Conservation (phyloP, 2,329 filamentous ascomycete genomes). For the Fusarium neocosmosporiellum region DNA sequence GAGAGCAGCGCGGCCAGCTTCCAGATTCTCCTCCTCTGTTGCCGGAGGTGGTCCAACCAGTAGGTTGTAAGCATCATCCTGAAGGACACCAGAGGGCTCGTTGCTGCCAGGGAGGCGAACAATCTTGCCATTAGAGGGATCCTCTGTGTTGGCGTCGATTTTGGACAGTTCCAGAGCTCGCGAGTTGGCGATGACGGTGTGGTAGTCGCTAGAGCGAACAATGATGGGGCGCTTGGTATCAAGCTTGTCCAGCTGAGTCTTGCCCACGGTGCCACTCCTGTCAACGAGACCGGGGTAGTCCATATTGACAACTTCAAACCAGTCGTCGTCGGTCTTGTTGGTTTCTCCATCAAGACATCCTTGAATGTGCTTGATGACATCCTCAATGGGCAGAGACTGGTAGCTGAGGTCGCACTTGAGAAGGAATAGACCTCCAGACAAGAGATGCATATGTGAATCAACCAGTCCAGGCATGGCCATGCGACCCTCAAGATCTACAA, state of each 20-base stretch:
- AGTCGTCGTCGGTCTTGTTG: slow-evolving; percentile 35
- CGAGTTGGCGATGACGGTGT: slow-evolving; percentile 40
- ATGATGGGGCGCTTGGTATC: slow-evolving; percentile 38
- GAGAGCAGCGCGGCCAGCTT: slow-evolving; percentile 38
- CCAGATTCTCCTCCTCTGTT: slow-evolving; percentile 30
- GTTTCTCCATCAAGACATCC: slow-evolving; percentile 39
- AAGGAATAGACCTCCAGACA: slow-evolving; percentile 38
- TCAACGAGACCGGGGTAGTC: slow-evolving; percentile 38
- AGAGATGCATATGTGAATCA: slow-evolving; percentile 44
- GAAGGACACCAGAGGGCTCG: slow-evolving; percentile 41
- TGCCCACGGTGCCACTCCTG: slow-evolving; percentile 35
- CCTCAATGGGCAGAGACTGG: slow-evolving; percentile 34
- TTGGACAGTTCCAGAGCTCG: slow-evolving; percentile 37
- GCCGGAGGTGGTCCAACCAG: slow-evolving; percentile 35
- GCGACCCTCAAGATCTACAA: slow-evolving; percentile 42
- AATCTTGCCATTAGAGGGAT: slow-evolving; percentile 38
- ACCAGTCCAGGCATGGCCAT: slow-evolving; percentile 47
- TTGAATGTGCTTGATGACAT: slow-evolving; percentile 36
- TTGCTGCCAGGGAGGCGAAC: slow-evolving; percentile 40
- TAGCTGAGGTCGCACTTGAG: slow-evolving; percentile 45
- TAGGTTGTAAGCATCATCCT: slow-evolving; percentile 36
- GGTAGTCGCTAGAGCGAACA: slow-evolving; percentile 41
- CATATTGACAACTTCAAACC: slow-evolving; percentile 43
- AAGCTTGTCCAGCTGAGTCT: slow-evolving; percentile 34
- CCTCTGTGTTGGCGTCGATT: slow-evolving; percentile 34